Evolutionary conservation across 2,329 filamentous ascomycete species (phyloP).

Genomic region (Botrytis medusae): DNA sequence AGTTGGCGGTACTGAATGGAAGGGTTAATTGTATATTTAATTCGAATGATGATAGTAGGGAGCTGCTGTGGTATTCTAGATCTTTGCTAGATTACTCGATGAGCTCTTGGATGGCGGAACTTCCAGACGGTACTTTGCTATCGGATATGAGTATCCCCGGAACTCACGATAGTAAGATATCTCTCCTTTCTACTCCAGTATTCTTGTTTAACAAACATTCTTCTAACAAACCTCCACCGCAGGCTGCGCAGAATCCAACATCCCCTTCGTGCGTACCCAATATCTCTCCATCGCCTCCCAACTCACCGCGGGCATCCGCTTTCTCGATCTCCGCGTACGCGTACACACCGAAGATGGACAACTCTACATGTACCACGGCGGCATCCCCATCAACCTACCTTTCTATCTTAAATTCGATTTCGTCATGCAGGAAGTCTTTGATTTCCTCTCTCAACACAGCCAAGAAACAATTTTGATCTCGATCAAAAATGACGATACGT

Average conservation of each 20-base stretch:
- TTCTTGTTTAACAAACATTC: too few species aligned
- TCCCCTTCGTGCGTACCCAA: constrained; percentile 72
- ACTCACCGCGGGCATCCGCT: constrained; percentile 69
- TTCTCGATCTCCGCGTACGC: constrained; percentile 68
- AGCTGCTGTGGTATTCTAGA: constrained; percentile 42
- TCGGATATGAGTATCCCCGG: constrained; percentile 68
- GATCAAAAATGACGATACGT: constrained; percentile 64
- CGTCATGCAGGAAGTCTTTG: constrained; percentile 57
- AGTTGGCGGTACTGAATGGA: constrained; percentile 37
- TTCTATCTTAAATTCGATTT: constrained; percentile 60
- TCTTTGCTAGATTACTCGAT: constrained; percentile 42
- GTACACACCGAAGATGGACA: constrained; percentile 53
- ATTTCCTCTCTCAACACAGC: constrained; percentile 59
- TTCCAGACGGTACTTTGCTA: constrained; percentile 57
- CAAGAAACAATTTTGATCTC: constrained; percentile 67
- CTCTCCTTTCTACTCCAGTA: too few species aligned
- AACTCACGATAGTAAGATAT: constrained; percentile 60
- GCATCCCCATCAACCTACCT: constrained; percentile 67
- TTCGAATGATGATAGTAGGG: constrained; percentile 35
- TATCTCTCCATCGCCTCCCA: constrained; percentile 61
- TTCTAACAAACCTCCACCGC: not conserved
- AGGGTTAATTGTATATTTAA: constrained; percentile 41
- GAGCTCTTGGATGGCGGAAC: constrained; percentile 61
- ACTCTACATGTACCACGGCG: constrained; percentile 68
- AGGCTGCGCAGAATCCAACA: constrained; percentile 50